Base-by-base conservation (phyloP, 345 rosid genomes). In the Eucalyptus tenuipes region DNA sequence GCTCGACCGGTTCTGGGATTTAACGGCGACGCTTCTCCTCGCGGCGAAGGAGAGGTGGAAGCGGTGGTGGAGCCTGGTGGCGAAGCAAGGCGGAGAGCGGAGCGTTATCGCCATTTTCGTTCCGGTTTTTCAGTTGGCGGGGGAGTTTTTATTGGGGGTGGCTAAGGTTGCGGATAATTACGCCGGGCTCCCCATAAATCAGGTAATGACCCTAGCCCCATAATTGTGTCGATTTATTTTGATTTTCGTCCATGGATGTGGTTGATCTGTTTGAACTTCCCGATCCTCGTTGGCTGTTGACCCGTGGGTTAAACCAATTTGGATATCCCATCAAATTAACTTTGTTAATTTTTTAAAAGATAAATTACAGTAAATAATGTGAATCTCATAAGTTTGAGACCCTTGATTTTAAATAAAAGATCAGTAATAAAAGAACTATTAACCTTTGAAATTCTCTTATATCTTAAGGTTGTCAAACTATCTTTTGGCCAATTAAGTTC, bases 101-200 rank as follows among this genome's bases (percentile, higher is more conserved):
- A 94, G 87, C 86, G 90, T 96, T 85, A 94, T 94, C 97, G 97
- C 97, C 99, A 96, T 96, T 92, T 75, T 49, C 14, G 59, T 49
- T 82, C 22, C 47, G 61, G 80, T 40, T 57, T 14, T 86, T 29
- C 44, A 12, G 89, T 81, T 71, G 52, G 71, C 71, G 80, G 92
- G 91, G 88, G 29, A 10, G 61, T 24, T 31, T 44, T 8, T 3
- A 47, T 52, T 52, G 16, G 81, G 89, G 49, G 49, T 29, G 86
- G 86, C 89, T 13, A 24, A 59, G 47, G 53, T 57, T 44, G 61
- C 25, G 27, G 59, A 22, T 61, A 47, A 88, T 84, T 59, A 68
- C 81, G 49, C 33, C 33, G 37, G 27, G 47, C 84, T 20, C 84
- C 47, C 47, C 9, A 22, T 20, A 40, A 11, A 44, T 22, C 14